Conservation (phyloP, 2,329 filamentous ascomycete genomes). For the Stenocarpella maydis region DNA sequence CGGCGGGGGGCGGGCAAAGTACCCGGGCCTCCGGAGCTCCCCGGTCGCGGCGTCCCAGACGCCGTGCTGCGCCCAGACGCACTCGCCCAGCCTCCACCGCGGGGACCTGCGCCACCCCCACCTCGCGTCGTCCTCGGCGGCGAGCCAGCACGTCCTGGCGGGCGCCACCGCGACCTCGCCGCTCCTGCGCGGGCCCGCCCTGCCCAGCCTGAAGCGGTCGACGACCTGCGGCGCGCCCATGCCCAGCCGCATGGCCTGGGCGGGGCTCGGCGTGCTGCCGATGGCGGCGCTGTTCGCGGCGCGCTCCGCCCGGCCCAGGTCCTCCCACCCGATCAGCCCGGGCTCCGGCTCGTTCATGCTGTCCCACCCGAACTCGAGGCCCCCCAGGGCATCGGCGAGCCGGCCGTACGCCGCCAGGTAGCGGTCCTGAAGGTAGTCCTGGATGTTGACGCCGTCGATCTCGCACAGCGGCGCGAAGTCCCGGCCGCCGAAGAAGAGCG, state of each 20-base stretch:
- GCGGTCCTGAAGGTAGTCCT: slow-evolving; percentile 40
- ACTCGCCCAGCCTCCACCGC: slow-evolving; percentile 37
- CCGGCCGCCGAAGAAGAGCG: slow-evolving; percentile 39
- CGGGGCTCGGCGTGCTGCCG: slow-evolving; percentile 37
- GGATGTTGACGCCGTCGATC: slow-evolving; percentile 39
- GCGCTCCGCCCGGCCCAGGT: slow-evolving; percentile 36
- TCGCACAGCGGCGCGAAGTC: slow-evolving; percentile 38
- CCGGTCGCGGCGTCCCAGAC: slow-evolving; percentile 38
- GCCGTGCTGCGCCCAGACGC: slow-evolving; percentile 41
- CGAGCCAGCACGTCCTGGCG: slow-evolving; percentile 37
- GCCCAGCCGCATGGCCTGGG: slow-evolving; percentile 38
- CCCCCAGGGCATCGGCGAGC: slow-evolving; percentile 35
- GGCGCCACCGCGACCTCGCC: slow-evolving; percentile 36
- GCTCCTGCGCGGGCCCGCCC: slow-evolving; percentile 39
- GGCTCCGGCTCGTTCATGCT: slow-evolving; percentile 41
- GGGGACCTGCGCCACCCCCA: slow-evolving; percentile 37
- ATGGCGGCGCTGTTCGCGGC: slow-evolving; percentile 39
- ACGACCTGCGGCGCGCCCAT: slow-evolving; percentile 37
- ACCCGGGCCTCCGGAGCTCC: slow-evolving; percentile 35
- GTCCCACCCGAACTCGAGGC: slow-evolving; percentile 38
- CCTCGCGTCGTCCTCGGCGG: slow-evolving; percentile 35
- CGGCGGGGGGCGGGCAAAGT: slow-evolving; percentile 37
- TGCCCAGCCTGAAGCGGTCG: slow-evolving; percentile 37
- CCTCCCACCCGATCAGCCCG: slow-evolving; percentile 37
- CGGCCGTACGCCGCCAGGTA: slow-evolving; percentile 38